A percentile compares a stretch with the other conserved stretches of the same genome.
Evolutionary conservation across 257 asterid species (phyloP).

Genomic region (Mitragyna speciosa): DNA sequence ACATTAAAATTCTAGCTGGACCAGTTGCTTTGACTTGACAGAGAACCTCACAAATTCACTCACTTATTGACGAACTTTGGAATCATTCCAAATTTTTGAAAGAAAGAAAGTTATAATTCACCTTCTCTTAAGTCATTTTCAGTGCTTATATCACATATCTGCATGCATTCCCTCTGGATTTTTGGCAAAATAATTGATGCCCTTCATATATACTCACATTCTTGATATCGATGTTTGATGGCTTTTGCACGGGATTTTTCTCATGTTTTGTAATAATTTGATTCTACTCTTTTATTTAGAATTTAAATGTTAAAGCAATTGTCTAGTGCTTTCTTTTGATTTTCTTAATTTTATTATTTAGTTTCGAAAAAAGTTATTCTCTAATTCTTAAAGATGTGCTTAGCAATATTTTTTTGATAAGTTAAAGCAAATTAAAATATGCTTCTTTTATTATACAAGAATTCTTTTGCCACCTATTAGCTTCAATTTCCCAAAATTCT

Average conservation of each 20-base stretch:
- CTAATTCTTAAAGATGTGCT: neutral
- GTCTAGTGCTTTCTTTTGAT: neutral
- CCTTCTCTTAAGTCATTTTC: slow-evolving; percentile 8
- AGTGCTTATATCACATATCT: neutral
- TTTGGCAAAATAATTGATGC: neutral
- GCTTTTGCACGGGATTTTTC: neutral
- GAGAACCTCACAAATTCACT: neutral
- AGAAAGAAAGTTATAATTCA: neutral
- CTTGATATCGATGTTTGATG: neutral
- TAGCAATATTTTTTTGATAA: too few species aligned
- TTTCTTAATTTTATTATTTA: neutral
- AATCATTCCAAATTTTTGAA: slow-evolving; percentile 14
- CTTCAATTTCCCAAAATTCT: neutral
- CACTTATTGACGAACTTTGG: neutral
- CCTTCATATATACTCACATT: neutral
- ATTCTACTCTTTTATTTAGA: neutral
- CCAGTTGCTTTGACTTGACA: neutral
- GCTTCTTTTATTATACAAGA: too few species aligned
- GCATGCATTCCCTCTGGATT: neutral
- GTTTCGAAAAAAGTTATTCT: neutral
- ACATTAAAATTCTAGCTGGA: neutral
- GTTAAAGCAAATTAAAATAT: too few species aligned
- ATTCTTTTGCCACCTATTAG: neutral
- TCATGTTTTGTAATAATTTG: neutral
- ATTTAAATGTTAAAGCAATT: too few species aligned